A percentile compares a stretch with the other conserved stretches of the same genome.
Evolutionary conservation across 306 rosid species (phyloP).

Genomic region (Trifolium subterraneum): DNA sequence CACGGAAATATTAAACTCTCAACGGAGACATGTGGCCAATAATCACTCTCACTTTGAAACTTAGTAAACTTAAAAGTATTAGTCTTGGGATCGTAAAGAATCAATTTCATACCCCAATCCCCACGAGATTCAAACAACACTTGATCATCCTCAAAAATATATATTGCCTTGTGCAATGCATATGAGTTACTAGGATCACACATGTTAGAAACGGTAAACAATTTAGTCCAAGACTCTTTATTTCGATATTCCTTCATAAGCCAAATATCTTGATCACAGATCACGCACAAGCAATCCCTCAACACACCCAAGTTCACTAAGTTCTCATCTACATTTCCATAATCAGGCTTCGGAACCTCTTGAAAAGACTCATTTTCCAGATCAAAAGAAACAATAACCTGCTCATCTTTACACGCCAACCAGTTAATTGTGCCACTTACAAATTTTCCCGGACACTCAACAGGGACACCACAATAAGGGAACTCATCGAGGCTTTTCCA

Average conservation of each 20-base stretch:
- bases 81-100: not conserved
- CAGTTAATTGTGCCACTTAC: too few relatives aligned
- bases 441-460: too few relatives aligned
- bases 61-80: not conserved
- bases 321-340: not conserved
- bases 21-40: not conserved
- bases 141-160: not conserved
- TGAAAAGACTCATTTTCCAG: conserved; percentile 42
- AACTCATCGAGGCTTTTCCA: too few relatives aligned
- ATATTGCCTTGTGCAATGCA: not conserved
- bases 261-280: conserved; percentile 35
- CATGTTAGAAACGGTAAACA: not conserved
- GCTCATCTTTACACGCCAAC: too few relatives aligned
- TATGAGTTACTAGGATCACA: not conserved
- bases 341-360: conserved; percentile 25
- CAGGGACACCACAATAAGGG: too few relatives aligned
- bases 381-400: conserved; percentile 46
- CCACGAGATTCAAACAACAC: not conserved
- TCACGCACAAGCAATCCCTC: conserved; percentile 38
- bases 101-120: not conserved
- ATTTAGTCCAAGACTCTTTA: conserved; percentile 47
- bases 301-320: conserved; percentile 10
- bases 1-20: not conserved
- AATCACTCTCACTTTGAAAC: not conserved
- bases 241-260: conserved; percentile 48